phyloP scores from a whole-genome alignment of 2,329 filamentous ascomycete genomes.

The Diaporthe vexans region DNA sequence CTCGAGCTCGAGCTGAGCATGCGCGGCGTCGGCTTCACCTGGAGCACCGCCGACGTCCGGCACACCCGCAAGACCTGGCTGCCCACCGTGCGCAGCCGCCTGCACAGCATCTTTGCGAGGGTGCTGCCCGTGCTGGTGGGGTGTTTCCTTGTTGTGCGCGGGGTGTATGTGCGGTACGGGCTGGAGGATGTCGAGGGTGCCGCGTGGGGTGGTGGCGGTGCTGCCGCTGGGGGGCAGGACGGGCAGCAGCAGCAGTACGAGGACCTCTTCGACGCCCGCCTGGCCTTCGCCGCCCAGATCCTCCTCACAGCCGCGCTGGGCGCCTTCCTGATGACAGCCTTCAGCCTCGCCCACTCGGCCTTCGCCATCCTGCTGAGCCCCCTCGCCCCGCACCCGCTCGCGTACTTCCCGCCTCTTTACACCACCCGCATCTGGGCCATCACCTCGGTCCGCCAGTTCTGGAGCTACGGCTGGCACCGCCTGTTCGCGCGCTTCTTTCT shows the following conservation, averaged over 20 bases:
- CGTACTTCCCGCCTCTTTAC: constrained; percentile 60
- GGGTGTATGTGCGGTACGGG: constrained; percentile 49
- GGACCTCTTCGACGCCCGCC: constrained; percentile 51
- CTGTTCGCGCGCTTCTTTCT: constrained; percentile 59
- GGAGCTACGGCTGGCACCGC: constrained; percentile 60
- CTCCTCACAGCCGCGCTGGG: constrained; percentile 56
- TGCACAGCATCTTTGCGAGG: constrained; percentile 56
- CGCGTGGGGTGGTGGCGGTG: constrained; percentile 17
- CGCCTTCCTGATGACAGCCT: constrained; percentile 58
- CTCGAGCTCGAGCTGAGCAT: constrained; percentile 59
- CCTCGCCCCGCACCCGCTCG: constrained; percentile 55
- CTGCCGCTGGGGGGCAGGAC: background rate
- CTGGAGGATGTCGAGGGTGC: constrained; percentile 16
- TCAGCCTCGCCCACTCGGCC: constrained; percentile 56
- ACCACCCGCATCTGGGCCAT: constrained; percentile 57
- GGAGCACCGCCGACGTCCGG: constrained; percentile 59
- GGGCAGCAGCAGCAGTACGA: background rate
- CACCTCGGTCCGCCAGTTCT: constrained; percentile 55
- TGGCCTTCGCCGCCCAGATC: constrained; percentile 52
- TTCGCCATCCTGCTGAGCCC: constrained; percentile 56
- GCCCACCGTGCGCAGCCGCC: constrained; percentile 54
- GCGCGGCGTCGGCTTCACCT: constrained; percentile 60
- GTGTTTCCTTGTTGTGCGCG: constrained; percentile 52
- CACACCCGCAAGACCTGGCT: constrained; percentile 59
- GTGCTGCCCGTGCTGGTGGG: constrained; percentile 53